These are phyloP conservation scores for Eucalyptus pauciflora DNA, from an alignment of 345 rosid species.

Conservation along the genomic window DNA sequence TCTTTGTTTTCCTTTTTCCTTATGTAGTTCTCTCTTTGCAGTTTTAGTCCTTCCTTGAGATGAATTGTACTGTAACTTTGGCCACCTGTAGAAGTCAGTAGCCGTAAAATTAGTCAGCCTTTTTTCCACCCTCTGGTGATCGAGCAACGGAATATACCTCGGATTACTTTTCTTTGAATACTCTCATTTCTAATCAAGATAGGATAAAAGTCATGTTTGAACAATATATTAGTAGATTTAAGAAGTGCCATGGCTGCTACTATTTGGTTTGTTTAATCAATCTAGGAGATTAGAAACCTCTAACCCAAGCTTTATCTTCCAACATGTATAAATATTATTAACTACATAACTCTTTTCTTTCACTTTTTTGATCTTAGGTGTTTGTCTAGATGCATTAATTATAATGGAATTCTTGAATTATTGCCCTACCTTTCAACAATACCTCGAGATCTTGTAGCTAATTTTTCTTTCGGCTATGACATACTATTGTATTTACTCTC, in stretches of 20 bases:
- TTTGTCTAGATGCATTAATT: background rate
- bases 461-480: background rate
- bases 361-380: background rate
- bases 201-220: background rate
- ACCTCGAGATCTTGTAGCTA: background rate
- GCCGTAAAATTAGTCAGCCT: background rate
- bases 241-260: background rate
- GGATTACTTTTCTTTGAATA: background rate
- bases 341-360: background rate
- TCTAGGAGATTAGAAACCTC: background rate
- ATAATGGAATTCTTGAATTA: background rate
- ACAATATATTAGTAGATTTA: background rate
- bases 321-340: background rate
- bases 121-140: background rate
- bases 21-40: background rate
- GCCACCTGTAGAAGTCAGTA: background rate
- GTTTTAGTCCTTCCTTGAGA: background rate
- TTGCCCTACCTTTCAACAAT: background rate
- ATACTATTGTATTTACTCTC: background rate
- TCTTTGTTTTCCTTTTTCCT: background rate
- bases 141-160: accelerated
- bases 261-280: background rate
- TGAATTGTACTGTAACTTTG: background rate
- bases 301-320: background rate
- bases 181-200: background rate